Evolutionary conservation across 768 basidiomycete species (phyloP).

Genomic region (Trametes meyenii): DNA sequence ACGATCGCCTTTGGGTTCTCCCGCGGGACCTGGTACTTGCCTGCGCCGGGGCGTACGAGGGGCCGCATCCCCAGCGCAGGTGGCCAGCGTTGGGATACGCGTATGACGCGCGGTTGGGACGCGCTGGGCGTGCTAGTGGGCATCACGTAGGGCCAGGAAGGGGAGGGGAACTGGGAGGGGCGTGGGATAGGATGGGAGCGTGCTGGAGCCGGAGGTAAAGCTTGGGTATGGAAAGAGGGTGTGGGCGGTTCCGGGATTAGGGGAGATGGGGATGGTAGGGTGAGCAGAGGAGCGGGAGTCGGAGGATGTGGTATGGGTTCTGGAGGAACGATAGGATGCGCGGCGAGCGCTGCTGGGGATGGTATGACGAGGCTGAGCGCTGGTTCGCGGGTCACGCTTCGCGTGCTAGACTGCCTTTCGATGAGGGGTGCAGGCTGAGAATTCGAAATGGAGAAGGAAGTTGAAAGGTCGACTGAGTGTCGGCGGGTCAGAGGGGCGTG

Average conservation of each 20-base stretch:
- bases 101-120: not conserved
- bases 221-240: not conserved
- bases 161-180: constrained; percentile 1
- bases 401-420: not conserved
- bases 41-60: not conserved
- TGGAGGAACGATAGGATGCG: not conserved
- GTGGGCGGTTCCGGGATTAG: not conserved
- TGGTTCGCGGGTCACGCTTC: not conserved
- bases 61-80: constrained; percentile 8
- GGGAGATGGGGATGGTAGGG: not conserved
- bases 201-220: not conserved
- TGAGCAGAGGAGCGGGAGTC: not conserved
- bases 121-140: not conserved
- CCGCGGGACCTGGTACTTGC: constrained; percentile 5
- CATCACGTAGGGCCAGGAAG: constrained; percentile 8
- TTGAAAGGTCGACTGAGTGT: not conserved
- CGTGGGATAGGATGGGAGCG: not conserved
- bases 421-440: not conserved
- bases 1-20: not conserved
- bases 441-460: not conserved
- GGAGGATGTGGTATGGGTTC: not conserved
- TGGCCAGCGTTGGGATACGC: constrained; percentile 2
- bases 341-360: constrained; percentile 2
- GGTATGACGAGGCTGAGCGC: not conserved
- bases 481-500: not conserved